These are phyloP conservation scores for Rugonectria rugulosa DNA, from an alignment of 2,329 filamentous ascomycete genomes.

Conservation along the genomic window DNA sequence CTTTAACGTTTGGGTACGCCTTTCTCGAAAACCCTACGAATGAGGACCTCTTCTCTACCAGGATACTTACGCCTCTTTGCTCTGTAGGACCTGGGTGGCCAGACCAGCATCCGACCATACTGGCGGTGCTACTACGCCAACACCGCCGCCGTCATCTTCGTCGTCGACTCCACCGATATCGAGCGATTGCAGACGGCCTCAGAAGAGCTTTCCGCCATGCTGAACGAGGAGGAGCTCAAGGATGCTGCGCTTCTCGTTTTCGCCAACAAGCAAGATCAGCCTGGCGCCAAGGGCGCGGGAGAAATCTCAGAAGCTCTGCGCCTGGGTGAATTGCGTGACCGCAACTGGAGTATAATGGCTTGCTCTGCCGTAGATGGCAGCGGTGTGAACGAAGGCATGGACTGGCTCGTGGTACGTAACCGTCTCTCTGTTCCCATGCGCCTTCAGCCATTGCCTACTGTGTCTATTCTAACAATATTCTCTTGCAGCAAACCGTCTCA, in stretches of 20 bases:
- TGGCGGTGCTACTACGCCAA: slow-evolving; percentile 99
- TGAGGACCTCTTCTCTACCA: background rate
- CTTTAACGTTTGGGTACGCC: slow-evolving; percentile 94
- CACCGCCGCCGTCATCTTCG: slow-evolving; percentile 97
- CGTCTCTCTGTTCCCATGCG: background rate
- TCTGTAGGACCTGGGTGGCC: slow-evolving; percentile 84
- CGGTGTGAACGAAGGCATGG: slow-evolving; percentile 97
- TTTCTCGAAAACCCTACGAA: background rate
- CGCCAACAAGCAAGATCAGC: slow-evolving; percentile 99
- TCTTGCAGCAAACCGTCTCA: slow-evolving; percentile 46
- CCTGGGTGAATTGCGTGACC: slow-evolving; percentile 88
- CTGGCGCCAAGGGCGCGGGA: slow-evolving; percentile 92
- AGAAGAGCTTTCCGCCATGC: slow-evolving; percentile 92
- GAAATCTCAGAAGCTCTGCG: slow-evolving; percentile 95
- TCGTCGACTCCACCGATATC: slow-evolving; percentile 97
- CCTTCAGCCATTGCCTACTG: background rate
- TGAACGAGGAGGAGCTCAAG: slow-evolving; percentile 95
- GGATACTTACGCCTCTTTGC: slow-evolving; percentile 18
- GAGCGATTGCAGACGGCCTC: slow-evolving; percentile 91
- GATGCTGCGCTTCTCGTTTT: slow-evolving; percentile 94
- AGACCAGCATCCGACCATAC: slow-evolving; percentile 98
- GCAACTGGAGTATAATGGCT: slow-evolving; percentile 99
- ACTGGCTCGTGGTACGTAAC: slow-evolving; percentile 87
- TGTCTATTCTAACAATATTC: slow-evolving; percentile 14
- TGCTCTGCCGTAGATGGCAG: slow-evolving; percentile 96